A percentile compares a stretch with the other conserved stretches of the same genome.
phyloP scores from a whole-genome alignment of 169 alveolate genomes.

The Cryptosporidium andersoni region DNA sequence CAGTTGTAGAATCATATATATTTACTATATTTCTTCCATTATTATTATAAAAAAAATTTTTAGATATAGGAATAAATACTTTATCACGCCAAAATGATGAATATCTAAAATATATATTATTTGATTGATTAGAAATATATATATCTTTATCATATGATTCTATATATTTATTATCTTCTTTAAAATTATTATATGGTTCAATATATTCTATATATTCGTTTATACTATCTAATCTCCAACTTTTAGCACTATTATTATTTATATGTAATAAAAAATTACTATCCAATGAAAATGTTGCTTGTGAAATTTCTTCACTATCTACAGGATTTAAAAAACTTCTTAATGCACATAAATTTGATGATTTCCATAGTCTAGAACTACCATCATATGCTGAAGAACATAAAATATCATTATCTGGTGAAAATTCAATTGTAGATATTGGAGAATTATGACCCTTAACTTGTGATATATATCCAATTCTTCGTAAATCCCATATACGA shows the following conservation, averaged over 20 bases:
- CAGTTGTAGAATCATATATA: not conserved
- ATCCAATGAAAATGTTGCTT: constrained; percentile 34
- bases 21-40: constrained; percentile 14
- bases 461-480: constrained; percentile 14
- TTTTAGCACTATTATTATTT: constrained; percentile 14
- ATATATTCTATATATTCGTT: not conserved
- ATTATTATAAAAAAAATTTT: not conserved
- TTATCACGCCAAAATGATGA: constrained; percentile 18
- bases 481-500: constrained; percentile 55
- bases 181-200: not conserved
- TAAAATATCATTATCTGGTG: constrained; percentile 4
- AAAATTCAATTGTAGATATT: constrained; percentile 11
- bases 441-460: constrained; percentile 48
- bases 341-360: constrained; percentile 10
- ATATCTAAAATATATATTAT: constrained; percentile 29
- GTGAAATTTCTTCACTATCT: constrained; percentile 7
- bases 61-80: constrained; percentile 25
- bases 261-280: constrained; percentile 18
- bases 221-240: constrained; percentile 21
- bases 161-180: not conserved
- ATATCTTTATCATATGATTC: too few species aligned
- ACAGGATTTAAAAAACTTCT: constrained; percentile 41
- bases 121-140: not conserved
- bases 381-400: constrained; percentile 60
- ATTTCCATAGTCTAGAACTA: constrained; percentile 39